These are phyloP conservation scores for Oryza glumipatula DNA, from an alignment of 176 grass and related monocot genomes.

Conservation along the genomic window DNA sequence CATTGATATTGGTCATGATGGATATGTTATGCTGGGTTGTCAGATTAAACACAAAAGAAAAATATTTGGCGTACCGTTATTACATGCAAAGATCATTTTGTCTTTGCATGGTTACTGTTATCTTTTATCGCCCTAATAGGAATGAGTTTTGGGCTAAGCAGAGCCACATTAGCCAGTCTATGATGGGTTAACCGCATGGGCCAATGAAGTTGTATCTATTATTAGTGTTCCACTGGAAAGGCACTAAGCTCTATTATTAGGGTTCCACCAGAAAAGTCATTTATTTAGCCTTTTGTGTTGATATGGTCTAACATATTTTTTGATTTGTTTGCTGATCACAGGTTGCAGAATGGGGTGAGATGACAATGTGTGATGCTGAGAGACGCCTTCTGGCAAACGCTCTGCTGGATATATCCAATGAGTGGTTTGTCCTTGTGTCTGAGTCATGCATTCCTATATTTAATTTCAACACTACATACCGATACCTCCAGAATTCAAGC, in stretches of 20 bases:
- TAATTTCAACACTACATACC: slow-evolving; percentile 83
- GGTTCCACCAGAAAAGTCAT: neutral
- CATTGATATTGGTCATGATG: neutral
- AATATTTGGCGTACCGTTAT: neutral
- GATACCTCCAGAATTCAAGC: slow-evolving; percentile 68
- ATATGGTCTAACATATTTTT: slow-evolving; percentile 32
- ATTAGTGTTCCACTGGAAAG: neutral
- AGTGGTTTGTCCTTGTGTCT: slow-evolving; percentile 88
- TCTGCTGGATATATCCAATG: slow-evolving; percentile 83
- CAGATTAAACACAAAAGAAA: neutral
- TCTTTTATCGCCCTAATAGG: neutral
- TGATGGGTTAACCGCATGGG: neutral
- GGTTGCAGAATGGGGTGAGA: slow-evolving; percentile 89
- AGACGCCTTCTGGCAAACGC: slow-evolving; percentile 85
- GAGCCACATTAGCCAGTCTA: neutral
- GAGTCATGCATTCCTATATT: slow-evolving; percentile 89
- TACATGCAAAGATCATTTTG: neutral
- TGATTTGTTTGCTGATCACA: slow-evolving; percentile 48
- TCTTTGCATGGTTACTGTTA: neutral
- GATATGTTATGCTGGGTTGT: neutral
- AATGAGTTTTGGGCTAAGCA: neutral
- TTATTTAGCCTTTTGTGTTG: slow-evolving; percentile 1
- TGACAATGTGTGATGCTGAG: slow-evolving; percentile 98
- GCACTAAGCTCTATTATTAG: neutral
- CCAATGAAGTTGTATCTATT: neutral